Evolutionary conservation across 2,329 filamentous ascomycete species (phyloP), one percentile per base, ranked within the genome.

Genomic region (Ophiostoma perfectum): DNA sequence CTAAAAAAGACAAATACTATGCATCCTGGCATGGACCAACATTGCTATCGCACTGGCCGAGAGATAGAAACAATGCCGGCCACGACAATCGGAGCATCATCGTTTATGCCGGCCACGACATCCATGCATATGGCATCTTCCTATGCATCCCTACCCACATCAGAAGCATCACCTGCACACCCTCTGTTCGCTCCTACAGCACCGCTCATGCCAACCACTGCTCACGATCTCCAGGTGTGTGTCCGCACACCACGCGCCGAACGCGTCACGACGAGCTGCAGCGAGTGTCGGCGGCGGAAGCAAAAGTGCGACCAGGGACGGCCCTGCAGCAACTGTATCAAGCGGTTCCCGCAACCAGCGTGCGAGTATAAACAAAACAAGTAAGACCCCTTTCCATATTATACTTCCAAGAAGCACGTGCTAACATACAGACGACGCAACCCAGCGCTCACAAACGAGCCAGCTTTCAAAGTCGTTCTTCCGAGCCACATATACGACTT

Each of bases 251-350:
- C 71, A n/a, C 74, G 74, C 16, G 71, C 72, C 12, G 74, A 76
- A 67, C 71, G 74, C 47, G 70, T 71, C 5, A 76, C 75, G 8
- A 81, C 79, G 27, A 81, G 80, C 49, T 83, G 81, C 72, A 78
- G 78, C 27, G 81, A 83, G 70, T 83, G 81, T 66, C 80, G 80
- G 39, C 77, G 81, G 67, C 77, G 81, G 62, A 83, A 83, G 71
- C 81, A 83, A 77, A 82, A 79, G 83, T 86, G 83, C 73, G 83
- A 84, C 72, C 82, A 84, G 72, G 79, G 80, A 39, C 81, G 83
- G 42, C 83, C 83, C 14, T 85, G 83, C 75, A 80, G 80, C 60
- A 84, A 85, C 72, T 86, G 83, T 71, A 76, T 79, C 38, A 80
- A 55, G 49, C 6, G 49, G 8, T 55, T 55, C 7, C 49, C 49